These are phyloP conservation scores for Diplodia sapinea DNA, from an alignment of 2,329 filamentous ascomycete genomes.

Conservation along the genomic window DNA sequence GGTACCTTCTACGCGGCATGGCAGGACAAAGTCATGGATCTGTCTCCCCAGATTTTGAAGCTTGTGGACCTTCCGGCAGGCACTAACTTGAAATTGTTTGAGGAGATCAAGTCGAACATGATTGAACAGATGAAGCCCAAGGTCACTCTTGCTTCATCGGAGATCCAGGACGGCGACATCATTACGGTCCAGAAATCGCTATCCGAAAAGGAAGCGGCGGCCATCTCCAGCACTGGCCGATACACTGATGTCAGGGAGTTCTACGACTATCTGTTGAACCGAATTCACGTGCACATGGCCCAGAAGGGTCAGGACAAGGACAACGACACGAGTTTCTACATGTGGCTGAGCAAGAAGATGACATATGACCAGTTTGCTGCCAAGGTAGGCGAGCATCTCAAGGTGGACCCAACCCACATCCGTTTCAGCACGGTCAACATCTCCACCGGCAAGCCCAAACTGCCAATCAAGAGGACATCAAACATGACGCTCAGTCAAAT, in stretches of 20 bases:
- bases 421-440: slow-evolving; percentile 88
- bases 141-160: slow-evolving; percentile 84
- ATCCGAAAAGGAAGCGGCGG: slow-evolving; percentile 53
- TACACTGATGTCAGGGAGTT: slow-evolving; percentile 77
- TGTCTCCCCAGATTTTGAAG: slow-evolving; percentile 76
- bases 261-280: slow-evolving; percentile 92
- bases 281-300: slow-evolving; percentile 77
- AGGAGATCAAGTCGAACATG: slow-evolving; percentile 98
- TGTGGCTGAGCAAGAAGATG: slow-evolving; percentile 86
- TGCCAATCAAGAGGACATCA: slow-evolving; percentile 73
- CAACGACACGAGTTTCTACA: slow-evolving; percentile 68
- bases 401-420: slow-evolving; percentile 81
- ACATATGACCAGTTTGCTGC: slow-evolving; percentile 85
- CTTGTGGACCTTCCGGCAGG: slow-evolving; percentile 87
- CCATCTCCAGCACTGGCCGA: slow-evolving; percentile 48
- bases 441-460: slow-evolving; percentile 76
- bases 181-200: slow-evolving; percentile 84
- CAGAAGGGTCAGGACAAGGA: slow-evolving; percentile 66
- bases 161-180: slow-evolving; percentile 96
- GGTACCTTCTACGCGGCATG: slow-evolving; percentile 87
- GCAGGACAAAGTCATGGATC: slow-evolving; percentile 84
- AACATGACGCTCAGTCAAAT: slow-evolving; percentile 78
- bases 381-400: slow-evolving; percentile 79
- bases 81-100: slow-evolving; percentile 75
- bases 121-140: slow-evolving; percentile 94